Conservation (phyloP, 495 filamentous ascomycete genomes). For the Podospora conica region DNA sequence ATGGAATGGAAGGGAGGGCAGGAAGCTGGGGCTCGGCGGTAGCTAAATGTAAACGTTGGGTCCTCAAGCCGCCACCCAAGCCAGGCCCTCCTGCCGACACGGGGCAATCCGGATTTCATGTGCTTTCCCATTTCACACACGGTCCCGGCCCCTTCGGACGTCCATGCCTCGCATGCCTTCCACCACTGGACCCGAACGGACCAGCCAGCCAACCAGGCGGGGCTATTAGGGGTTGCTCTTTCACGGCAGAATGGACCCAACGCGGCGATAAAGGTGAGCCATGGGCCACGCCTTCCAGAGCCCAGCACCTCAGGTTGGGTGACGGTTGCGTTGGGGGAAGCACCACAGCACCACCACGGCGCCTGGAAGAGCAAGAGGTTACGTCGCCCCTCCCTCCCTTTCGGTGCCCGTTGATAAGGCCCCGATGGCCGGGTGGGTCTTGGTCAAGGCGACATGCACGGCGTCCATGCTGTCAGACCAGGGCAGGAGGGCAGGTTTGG, state of each 20-base stretch:
- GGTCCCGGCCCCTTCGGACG: not conserved
- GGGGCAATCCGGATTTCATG: conserved; percentile 17
- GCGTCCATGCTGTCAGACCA: not conserved
- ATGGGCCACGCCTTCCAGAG: not conserved
- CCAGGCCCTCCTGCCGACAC: conserved; percentile 7
- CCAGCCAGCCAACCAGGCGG: conserved; percentile 9
- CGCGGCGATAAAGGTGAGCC: conserved; percentile 3
- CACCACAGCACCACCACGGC: too few relatives aligned
- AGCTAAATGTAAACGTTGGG: not conserved
- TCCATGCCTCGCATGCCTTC: not conserved
- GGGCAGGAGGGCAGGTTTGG: not conserved
- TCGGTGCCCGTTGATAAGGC: not conserved
- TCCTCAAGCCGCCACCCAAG: not conserved
- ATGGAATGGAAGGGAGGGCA: not conserved
- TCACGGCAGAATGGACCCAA: conserved; percentile 4
- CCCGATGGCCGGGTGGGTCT: not conserved
- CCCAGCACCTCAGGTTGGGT: not conserved
- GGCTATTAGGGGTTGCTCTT: not conserved
- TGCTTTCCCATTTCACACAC: conserved; percentile 9
- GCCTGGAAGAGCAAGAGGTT: not conserved
- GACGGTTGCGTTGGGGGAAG: not conserved
- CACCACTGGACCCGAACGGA: not conserved
- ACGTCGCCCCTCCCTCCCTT: not conserved
- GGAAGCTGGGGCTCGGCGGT: conserved; percentile 12
- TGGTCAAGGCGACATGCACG: not conserved